Conservation (phyloP, 1,284 basidiomycete species). For the Meripilus lineatus region DNA sequence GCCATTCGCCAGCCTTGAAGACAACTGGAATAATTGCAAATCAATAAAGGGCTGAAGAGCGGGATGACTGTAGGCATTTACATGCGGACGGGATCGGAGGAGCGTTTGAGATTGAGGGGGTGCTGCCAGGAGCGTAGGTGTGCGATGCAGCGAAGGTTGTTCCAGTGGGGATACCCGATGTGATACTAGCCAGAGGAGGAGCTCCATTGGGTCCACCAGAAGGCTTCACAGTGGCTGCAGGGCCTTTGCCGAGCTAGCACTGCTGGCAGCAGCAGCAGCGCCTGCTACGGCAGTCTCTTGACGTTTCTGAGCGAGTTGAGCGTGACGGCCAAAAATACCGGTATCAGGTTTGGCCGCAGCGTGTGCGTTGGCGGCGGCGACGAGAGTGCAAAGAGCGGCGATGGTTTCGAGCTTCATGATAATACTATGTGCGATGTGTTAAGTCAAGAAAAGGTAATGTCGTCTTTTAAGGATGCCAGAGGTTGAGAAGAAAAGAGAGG, state of each 20-base stretch:
- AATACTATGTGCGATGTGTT: too few species aligned
- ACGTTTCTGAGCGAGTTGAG: slow-evolving; percentile 22
- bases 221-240: slow-evolving; percentile 19
- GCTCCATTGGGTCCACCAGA: slow-evolving; percentile 21
- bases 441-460: too few species aligned
- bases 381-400: slow-evolving; percentile 38
- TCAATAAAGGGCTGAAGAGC: not conserved
- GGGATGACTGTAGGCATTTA: slow-evolving; percentile 30
- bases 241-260: slow-evolving; percentile 17
- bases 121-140: slow-evolving; percentile 55
- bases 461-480: too few species aligned
- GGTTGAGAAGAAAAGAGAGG: too few species aligned
- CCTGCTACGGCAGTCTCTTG: slow-evolving; percentile 20
- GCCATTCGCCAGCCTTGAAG: slow-evolving; percentile 52
- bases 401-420: slow-evolving; percentile 41
- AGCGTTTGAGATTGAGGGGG: slow-evolving; percentile 50
- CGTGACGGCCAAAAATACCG: slow-evolving; percentile 17
- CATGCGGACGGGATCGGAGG: slow-evolving; percentile 60
- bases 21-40: slow-evolving; percentile 37
- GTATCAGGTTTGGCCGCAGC: too few species aligned
- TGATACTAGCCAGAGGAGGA: slow-evolving; percentile 59
- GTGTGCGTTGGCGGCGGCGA: slow-evolving; percentile 32
- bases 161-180: slow-evolving; percentile 60
- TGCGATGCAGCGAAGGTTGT: slow-evolving; percentile 44
- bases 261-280: slow-evolving; percentile 8